phyloP scores from a whole-genome alignment of 208 protist genomes.

The Naegleria lovaniensis region DNA sequence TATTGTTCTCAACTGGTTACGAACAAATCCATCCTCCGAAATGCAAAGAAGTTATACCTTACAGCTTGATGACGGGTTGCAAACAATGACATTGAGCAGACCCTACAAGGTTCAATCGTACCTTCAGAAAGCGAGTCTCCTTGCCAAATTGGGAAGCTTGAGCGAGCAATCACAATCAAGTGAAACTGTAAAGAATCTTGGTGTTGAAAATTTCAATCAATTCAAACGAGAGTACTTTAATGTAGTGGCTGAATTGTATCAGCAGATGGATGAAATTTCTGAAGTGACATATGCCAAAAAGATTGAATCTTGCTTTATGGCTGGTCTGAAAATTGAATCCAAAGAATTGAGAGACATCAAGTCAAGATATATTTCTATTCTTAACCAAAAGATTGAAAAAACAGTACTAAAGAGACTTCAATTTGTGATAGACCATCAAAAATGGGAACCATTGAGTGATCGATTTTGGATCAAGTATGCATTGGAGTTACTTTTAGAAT shows the following conservation, averaged over 20 bases:
- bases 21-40: neutral
- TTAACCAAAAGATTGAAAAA: neutral
- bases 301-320: constrained; percentile 2
- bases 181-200: no score
- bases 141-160: neutral
- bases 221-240: neutral
- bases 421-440: neutral
- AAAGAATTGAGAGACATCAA: neutral
- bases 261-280: neutral
- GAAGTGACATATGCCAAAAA: neutral
- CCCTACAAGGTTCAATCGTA: neutral
- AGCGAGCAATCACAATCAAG: neutral
- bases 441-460: constrained; percentile 25
- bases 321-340: neutral
- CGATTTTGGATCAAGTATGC: constrained; percentile 28
- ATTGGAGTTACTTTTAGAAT: neutral
- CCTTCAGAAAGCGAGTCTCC: neutral
- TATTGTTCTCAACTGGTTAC: neutral
- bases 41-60: neutral
- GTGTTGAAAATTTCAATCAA: neutral
- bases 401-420: neutral
- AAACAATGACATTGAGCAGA: neutral
- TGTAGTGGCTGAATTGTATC: neutral
- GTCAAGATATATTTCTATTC: neutral
- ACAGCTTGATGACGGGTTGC: neutral